phyloP scores from a whole-genome alignment of 164 flowering plant genomes.

The Kalanchoe fedtschenkoi region DNA sequence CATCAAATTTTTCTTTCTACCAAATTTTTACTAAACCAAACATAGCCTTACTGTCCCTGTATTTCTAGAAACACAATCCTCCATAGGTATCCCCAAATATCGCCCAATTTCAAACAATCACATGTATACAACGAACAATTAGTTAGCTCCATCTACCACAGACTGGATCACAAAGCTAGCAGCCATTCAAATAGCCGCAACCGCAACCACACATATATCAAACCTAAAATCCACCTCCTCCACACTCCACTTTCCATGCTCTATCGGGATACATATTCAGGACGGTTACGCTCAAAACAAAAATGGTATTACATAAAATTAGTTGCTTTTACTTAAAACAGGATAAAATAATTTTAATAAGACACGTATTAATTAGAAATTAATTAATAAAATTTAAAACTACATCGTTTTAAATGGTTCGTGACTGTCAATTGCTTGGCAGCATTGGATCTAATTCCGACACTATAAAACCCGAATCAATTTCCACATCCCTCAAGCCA shows the following conservation, averaged over 20 bases:
- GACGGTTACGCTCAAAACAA: no score
- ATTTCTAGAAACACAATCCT: slow-evolving; percentile 33
- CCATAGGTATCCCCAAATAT: slow-evolving; percentile 52
- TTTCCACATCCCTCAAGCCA: neutral
- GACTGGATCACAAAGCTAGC: slow-evolving; percentile 89
- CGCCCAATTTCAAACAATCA: slow-evolving; percentile 71
- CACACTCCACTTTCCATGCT: slow-evolving; percentile 37
- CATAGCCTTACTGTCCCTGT: slow-evolving; percentile 11
- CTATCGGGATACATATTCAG: no score
- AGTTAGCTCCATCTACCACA: slow-evolving; percentile 84
- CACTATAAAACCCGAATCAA: neutral
- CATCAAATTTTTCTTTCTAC: no score
- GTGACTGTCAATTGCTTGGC: no score
- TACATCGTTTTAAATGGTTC: no score
- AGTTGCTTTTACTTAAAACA: no score
- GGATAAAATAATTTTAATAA: no score
- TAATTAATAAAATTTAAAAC: no score
- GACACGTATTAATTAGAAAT: no score
- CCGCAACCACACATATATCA: slow-evolving; percentile 58
- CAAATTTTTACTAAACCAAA: no score
- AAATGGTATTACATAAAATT: no score
- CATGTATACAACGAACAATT: slow-evolving; percentile 65
- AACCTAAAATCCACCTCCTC: slow-evolving; percentile 79
- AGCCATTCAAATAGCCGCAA: slow-evolving; percentile 87
- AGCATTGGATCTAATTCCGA: no score